Evolutionary conservation across 1,284 basidiomycete genomes (phyloP).

Genomic region (Athelia psychrophila): DNA sequence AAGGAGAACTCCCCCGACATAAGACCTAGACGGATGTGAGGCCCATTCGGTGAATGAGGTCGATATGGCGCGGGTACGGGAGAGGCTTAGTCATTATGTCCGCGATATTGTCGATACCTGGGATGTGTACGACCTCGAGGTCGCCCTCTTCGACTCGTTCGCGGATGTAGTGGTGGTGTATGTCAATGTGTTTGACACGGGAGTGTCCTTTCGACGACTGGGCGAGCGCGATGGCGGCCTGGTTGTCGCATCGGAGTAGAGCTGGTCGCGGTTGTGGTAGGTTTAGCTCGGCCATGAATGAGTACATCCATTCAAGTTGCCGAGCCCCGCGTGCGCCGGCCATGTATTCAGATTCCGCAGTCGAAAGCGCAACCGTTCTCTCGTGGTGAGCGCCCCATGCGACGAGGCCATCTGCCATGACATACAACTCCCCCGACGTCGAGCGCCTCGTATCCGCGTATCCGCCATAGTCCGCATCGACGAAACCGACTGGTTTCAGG

Average conservation of each 20-base stretch:
- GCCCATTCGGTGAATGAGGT: too few relatives aligned
- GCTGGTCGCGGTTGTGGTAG: slow-evolving; percentile 3
- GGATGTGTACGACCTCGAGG: slow-evolving; percentile 11
- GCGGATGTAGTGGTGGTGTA: slow-evolving; percentile 27
- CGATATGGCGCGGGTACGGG: too few relatives aligned
- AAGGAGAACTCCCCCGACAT: too few relatives aligned
- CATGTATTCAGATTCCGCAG: slow-evolving; percentile 34
- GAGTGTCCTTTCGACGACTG: slow-evolving; percentile 21
- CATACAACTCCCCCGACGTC: slow-evolving; percentile 29
- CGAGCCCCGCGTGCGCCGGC: slow-evolving; percentile 24
- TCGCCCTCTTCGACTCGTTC: slow-evolving; percentile 18
- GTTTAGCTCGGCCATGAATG: slow-evolving; percentile 16
- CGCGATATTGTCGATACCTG: slow-evolving; percentile 16
- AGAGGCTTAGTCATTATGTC: slow-evolving; percentile 26
- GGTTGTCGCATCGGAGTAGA: slow-evolving; percentile 25
- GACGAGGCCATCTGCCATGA: slow-evolving; percentile 29
- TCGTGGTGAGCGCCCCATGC: slow-evolving; percentile 35
- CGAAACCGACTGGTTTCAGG: slow-evolving; percentile 17
- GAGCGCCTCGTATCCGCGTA: slow-evolving; percentile 19
- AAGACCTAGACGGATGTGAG: too few relatives aligned
- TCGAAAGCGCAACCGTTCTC: slow-evolving; percentile 26
- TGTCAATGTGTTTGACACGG: slow-evolving; percentile 31
- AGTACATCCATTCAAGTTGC: slow-evolving; percentile 24
- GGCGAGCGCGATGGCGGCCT: slow-evolving; percentile 24
- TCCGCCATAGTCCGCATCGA: slow-evolving; percentile 22